phyloP scores from a whole-genome alignment of 305 asterid species.

The Fraxinus sp. region DNA sequence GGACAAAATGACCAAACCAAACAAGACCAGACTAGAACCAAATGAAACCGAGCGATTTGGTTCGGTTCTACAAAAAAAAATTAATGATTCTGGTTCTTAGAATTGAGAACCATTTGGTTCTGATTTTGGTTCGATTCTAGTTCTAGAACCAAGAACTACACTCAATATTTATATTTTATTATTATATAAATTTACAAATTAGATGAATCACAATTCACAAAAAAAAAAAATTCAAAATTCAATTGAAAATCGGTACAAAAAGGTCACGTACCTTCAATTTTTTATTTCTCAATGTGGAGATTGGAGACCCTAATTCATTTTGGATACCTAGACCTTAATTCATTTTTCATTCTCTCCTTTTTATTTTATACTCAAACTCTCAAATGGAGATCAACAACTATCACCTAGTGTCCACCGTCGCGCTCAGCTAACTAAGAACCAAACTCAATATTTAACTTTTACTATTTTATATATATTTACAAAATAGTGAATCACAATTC shows the following conservation, averaged over 20 bases:
- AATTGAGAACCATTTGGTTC: not conserved
- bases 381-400: not conserved
- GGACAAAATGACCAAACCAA: not conserved
- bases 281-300: not conserved
- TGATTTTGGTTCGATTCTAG: not conserved
- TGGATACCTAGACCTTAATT: not conserved
- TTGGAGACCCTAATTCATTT: not conserved
- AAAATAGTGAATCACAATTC: not conserved
- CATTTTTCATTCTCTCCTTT: not conserved
- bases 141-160: not conserved
- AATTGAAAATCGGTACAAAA: not conserved
- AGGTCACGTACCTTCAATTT: not conserved
- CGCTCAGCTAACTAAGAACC: not conserved
- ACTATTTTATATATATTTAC: not conserved
- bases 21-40: not conserved
- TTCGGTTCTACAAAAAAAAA: not conserved
- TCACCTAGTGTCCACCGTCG: not conserved
- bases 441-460: not conserved
- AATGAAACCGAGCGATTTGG: not conserved
- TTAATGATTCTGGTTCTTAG: not conserved
- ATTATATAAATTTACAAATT: not conserved
- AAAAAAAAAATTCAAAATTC: not conserved
- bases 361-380: not conserved
- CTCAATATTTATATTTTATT: not conserved
- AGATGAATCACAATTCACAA: not conserved